Conservation (phyloP, 768 basidiomycete species). For the Termitomyces titanicus region DNA sequence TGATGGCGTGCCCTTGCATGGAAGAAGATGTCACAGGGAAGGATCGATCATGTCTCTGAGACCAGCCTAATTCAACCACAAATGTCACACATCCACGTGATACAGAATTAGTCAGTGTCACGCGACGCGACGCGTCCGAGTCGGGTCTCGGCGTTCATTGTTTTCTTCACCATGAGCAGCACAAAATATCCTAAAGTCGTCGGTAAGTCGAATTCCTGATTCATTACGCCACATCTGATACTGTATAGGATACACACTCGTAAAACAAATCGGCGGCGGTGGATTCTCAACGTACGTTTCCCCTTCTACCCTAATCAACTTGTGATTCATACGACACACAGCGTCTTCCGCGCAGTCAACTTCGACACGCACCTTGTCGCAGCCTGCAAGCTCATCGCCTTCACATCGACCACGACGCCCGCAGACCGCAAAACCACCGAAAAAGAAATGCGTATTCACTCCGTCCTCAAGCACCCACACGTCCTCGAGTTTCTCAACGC, state of each 20-base stretch:
- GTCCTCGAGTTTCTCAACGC: constrained; percentile 84
- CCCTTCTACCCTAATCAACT: neutral
- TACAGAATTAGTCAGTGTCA: neutral
- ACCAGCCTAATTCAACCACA: neutral
- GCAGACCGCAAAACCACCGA: constrained; percentile 77
- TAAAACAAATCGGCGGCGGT: constrained; percentile 80
- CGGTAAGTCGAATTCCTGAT: constrained; percentile 23
- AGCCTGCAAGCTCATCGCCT: constrained; percentile 80
- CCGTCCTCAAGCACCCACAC: constrained; percentile 71
- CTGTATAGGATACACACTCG: constrained; percentile 61
- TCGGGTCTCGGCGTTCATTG: too few relatives aligned
- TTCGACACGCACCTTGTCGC: constrained; percentile 61
- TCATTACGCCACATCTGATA: too few relatives aligned
- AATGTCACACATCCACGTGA: constrained; percentile 1
- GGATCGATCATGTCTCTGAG: too few relatives aligned
- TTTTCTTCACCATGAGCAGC: constrained; percentile 5
- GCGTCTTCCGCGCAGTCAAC: constrained; percentile 84
- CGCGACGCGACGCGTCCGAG: constrained; percentile 3
- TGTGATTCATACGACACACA: too few relatives aligned
- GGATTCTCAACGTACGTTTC: constrained; percentile 74
- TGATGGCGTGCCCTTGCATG: too few relatives aligned
- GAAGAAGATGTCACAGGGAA: too few relatives aligned
- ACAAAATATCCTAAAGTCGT: constrained; percentile 38
- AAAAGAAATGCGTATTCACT: constrained; percentile 91
- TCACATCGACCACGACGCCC: constrained; percentile 61